Conservation (phyloP, 768 basidiomycete species). For the Tulasnella sp. region DNA sequence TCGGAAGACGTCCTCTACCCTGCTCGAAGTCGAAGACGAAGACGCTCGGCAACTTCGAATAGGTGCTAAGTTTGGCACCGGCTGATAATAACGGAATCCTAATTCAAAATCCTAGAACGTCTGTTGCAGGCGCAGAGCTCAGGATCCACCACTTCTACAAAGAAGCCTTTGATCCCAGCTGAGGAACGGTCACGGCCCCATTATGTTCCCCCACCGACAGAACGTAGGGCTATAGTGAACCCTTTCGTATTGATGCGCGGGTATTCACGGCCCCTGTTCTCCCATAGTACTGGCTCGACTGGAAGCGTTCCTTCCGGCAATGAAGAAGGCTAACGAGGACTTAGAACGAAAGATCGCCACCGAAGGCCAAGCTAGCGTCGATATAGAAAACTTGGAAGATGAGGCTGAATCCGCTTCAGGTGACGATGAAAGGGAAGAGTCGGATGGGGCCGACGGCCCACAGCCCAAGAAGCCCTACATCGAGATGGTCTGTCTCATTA, state of each 20-base stretch:
- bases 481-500: slow-evolving; percentile 15
- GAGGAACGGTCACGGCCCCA: background rate
- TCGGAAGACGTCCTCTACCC: background rate
- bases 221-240: background rate
- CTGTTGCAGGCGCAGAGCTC: slow-evolving; percentile 1
- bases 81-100: background rate
- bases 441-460: background rate
- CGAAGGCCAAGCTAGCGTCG: slow-evolving; percentile 27
- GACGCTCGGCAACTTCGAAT: slow-evolving; percentile 15
- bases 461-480: slow-evolving; percentile 10
- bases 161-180: background rate
- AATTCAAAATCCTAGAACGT: background rate
- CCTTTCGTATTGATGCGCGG: background rate
- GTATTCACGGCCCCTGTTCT: background rate
- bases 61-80: slow-evolving; percentile 13
- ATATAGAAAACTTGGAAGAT: slow-evolving; percentile 28
- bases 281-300: slow-evolving; percentile 29
- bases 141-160: background rate
- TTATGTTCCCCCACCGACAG: slow-evolving; percentile 2
- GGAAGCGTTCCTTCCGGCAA: slow-evolving; percentile 30
- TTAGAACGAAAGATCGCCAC: slow-evolving; percentile 22
- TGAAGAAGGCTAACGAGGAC: slow-evolving; percentile 30
- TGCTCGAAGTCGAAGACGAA: slow-evolving; percentile 29
- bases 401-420: slow-evolving; percentile 20
- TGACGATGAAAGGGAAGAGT: slow-evolving; percentile 24